Base-by-base conservation (phyloP, 2,329 filamentous ascomycete genomes). In the Microdochium trichocladiopsis region DNA sequence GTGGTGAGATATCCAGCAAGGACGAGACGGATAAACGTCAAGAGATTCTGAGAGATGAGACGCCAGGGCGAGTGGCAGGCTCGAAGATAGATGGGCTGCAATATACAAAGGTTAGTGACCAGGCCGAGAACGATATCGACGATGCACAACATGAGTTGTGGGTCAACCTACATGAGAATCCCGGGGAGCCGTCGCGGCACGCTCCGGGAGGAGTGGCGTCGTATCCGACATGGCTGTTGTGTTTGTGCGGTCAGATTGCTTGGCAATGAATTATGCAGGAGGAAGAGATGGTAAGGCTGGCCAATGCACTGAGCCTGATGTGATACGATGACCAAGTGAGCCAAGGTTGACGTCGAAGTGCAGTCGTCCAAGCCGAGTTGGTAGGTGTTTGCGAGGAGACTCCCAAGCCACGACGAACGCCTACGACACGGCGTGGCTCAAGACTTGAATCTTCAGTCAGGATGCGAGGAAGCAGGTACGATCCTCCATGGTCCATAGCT, bases 31-130 rank as follows among this genome's bases (percentile, higher is more conserved):
- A 78, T 57, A 51, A 67, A 63, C 49, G 76, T 69, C 48, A 80
- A 68, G 25, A 67, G 52, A 47, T 71, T 72, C 55, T 79, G 76
- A 24, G 69, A 70, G 48, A 80, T 71, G 50, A 60, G 68, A 6
- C 65, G 58, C 74, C 77, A 80, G 21, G 76, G 72, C 1, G 78
- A 80, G 55, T 79, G 77, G 41, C 72, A 74, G 48, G 71, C 74
- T 59, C 76, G 73, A 14, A 78, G 68, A 52, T 76, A 79, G 14
- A 77, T 73, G 25, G 76, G 73, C 76, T 80, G 47, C 41, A 8
- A n/a, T 4, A 10, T 11, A 14, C 28, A 52, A 24, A 55, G 45
- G 51, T 62, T 51, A 63, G 55, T 18, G 47, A 12, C 23, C 11
- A 22, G 6, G 45, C 33, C 14, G 31, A 4, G 16, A 4, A 41